These are phyloP conservation scores for Candida orba DNA, from an alignment of 805 yeast species.

Conservation along the genomic window DNA sequence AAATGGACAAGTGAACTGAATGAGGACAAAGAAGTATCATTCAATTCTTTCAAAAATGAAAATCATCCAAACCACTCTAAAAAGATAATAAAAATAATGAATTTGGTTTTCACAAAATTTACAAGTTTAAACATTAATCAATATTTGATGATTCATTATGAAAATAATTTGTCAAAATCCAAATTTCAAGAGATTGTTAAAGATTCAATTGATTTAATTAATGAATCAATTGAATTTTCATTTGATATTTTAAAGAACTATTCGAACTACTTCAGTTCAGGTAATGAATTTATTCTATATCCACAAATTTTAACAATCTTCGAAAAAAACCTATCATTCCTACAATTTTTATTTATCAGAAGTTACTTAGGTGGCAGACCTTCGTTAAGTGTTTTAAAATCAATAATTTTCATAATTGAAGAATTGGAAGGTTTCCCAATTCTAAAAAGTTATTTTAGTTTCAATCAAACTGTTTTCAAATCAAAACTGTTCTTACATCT, in stretches of 20 bases:
- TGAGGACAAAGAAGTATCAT: slow-evolving; percentile 1
- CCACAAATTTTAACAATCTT: slow-evolving; percentile 10
- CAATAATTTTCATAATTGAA: slow-evolving; percentile 13
- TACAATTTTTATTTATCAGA: slow-evolving; percentile 10
- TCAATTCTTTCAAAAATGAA: slow-evolving; percentile 11
- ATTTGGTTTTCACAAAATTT: slow-evolving; percentile 11
- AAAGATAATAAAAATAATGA: slow-evolving; percentile 9
- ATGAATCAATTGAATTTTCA: slow-evolving; percentile 7
- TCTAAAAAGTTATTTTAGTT: slow-evolving; percentile 13
- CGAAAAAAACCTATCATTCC: slow-evolving; percentile 8
- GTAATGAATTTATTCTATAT: slow-evolving; percentile 15
- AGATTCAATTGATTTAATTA: neutral
- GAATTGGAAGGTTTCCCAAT: slow-evolving; percentile 14
- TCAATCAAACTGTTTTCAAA: slow-evolving; percentile 14
- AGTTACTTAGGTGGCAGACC: slow-evolving; percentile 3
- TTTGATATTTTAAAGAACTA: slow-evolving; percentile 19
- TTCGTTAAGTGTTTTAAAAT: slow-evolving; percentile 7
- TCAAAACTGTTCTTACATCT: slow-evolving; percentile 11
- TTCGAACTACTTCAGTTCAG: slow-evolving; percentile 14
- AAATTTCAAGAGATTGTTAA: slow-evolving; percentile 5
- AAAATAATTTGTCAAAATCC: slow-evolving; percentile 8
- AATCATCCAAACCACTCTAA: slow-evolving; percentile 3
- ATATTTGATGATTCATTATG: slow-evolving; percentile 15
- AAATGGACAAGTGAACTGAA: slow-evolving; percentile 6
- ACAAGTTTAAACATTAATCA: slow-evolving; percentile 3